phyloP scores from a whole-genome alignment of 2,329 filamentous ascomycete species.

The Monilinia aucupariae region DNA sequence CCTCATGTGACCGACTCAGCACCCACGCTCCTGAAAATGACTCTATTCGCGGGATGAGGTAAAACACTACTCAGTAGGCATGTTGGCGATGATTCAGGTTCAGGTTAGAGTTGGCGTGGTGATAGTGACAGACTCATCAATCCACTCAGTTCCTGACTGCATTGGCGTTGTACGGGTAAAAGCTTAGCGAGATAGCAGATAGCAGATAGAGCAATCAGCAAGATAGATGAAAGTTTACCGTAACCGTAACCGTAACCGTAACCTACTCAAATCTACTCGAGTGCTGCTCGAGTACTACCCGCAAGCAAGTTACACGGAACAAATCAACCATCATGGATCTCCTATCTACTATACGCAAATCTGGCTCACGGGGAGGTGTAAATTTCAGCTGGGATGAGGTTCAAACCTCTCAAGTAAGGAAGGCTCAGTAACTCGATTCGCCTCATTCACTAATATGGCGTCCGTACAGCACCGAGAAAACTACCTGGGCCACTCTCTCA shows the following conservation, averaged over 20 bases:
- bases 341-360: constrained; percentile 83
- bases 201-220: neutral
- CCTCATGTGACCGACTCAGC: neutral
- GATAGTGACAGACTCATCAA: no score
- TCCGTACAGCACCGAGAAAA: constrained; percentile 69
- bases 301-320: neutral
- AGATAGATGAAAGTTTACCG: no score
- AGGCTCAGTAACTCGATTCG: neutral
- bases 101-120: no score
- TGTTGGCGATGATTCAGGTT: no score
- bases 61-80: no score
- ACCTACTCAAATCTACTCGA: no score
- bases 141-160: no score
- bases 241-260: no score
- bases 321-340: constrained; percentile 66
- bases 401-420: constrained; percentile 57
- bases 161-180: neutral
- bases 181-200: neutral
- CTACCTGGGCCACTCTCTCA: constrained; percentile 68
- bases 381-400: constrained; percentile 98
- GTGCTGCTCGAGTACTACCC: no score
- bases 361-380: constrained; percentile 83
- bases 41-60: no score
- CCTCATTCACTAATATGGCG: neutral
- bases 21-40: no score